Conservation (phyloP, 2,329 filamentous ascomycete genomes). For the Corniculantispora saksenae region DNA sequence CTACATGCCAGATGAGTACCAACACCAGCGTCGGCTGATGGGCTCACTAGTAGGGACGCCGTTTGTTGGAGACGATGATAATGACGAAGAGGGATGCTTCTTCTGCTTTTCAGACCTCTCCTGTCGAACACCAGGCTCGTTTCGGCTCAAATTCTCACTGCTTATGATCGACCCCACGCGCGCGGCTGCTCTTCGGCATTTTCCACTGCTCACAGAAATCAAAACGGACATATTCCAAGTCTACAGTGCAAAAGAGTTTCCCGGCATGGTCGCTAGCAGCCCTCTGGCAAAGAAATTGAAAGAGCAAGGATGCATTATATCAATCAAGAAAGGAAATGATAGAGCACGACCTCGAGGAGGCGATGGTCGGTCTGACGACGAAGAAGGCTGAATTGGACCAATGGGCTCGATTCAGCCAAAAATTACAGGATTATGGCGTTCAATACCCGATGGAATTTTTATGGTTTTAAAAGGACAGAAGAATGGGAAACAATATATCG, state of each 20-base stretch:
- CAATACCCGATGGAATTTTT: neutral
- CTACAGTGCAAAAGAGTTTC: slow-evolving; percentile 83
- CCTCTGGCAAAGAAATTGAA: slow-evolving; percentile 72
- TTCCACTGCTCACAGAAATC: slow-evolving; percentile 51
- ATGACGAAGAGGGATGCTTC: slow-evolving; percentile 74
- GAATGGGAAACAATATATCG: neutral
- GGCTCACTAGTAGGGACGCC: slow-evolving; percentile 76
- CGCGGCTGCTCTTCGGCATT: slow-evolving; percentile 47
- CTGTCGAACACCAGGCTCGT: slow-evolving; percentile 75
- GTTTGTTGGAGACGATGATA: slow-evolving; percentile 74
- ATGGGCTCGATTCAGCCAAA: neutral
- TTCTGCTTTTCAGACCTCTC: slow-evolving; percentile 85
- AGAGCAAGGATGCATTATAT: slow-evolving; percentile 79
- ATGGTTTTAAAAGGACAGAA: neutral
- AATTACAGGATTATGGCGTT: neutral
- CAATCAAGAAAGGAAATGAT: slow-evolving; percentile 83
- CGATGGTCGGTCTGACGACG: slow-evolving; percentile 16
- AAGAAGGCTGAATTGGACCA: slow-evolving; percentile 4
- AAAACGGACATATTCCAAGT: slow-evolving; percentile 75
- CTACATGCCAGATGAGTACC: slow-evolving; percentile 69
- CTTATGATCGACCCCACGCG: slow-evolving; percentile 67
- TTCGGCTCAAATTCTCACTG: slow-evolving; percentile 72
- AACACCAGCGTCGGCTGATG: slow-evolving; percentile 75
- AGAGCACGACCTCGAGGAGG: slow-evolving; percentile 3
- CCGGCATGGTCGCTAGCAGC: slow-evolving; percentile 79